Conservation (phyloP, 2,329 filamentous ascomycete species). For the Lasiodiplodia sp. region DNA sequence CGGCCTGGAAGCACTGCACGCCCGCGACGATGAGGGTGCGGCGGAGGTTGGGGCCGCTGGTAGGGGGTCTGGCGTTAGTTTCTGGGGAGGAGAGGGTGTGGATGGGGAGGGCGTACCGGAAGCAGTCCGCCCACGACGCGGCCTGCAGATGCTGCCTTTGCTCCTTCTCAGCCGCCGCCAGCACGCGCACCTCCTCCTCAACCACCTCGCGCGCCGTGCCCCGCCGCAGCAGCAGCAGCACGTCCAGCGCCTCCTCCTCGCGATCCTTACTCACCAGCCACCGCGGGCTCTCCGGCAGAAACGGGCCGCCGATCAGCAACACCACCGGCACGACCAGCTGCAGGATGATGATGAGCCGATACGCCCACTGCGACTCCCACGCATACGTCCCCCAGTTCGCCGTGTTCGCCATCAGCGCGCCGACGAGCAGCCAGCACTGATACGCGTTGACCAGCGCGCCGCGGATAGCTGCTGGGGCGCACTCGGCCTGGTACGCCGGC, state of each 20-base stretch:
- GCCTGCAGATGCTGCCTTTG: not conserved
- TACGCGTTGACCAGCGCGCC: slow-evolving; percentile 22
- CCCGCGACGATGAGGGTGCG: slow-evolving; percentile 18
- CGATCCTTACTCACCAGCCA: too few relatives aligned
- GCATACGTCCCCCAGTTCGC: too few relatives aligned
- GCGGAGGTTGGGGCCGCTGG: slow-evolving; percentile 5
- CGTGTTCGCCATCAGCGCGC: not conserved
- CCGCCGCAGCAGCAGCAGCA: too few relatives aligned
- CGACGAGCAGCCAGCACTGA: slow-evolving; percentile 18
- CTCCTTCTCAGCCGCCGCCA: not conserved
- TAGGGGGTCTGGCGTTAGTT: too few relatives aligned
- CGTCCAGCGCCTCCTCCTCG: too few relatives aligned
- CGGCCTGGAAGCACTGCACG: slow-evolving; percentile 16
- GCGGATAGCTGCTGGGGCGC: not conserved
- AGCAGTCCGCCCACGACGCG: slow-evolving; percentile 1
- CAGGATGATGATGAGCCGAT: too few relatives aligned
- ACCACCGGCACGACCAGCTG: too few relatives aligned
- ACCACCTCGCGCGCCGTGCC: too few relatives aligned
- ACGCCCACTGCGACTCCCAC: too few relatives aligned
- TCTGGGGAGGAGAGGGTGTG: too few relatives aligned
- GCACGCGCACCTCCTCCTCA: slow-evolving; percentile 36
- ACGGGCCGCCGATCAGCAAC: too few relatives aligned
- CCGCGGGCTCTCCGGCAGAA: too few relatives aligned
- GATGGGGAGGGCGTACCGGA: not conserved
- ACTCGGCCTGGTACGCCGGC: not conserved